Base-by-base conservation (phyloP, 2,329 filamentous ascomycete species). In the Phyllosticta citrichinensis region DNA sequence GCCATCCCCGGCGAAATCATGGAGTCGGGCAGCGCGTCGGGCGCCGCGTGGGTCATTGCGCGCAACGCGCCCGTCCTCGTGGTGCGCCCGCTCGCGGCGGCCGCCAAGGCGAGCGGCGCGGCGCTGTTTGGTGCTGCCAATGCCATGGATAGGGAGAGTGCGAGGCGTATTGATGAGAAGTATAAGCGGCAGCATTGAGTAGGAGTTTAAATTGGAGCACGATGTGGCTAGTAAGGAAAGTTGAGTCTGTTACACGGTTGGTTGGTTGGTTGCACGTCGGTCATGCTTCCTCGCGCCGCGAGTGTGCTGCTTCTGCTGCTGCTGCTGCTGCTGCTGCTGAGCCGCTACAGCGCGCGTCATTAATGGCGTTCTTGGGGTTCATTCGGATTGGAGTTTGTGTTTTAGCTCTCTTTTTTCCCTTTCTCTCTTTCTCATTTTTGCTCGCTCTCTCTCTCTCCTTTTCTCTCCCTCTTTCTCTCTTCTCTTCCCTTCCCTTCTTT, bases 121-220 rank as follows among this genome's bases (percentile, higher is more conserved):
- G 91, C 93, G 47, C 77, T 99, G 62, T 81, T 97, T 76, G 94
- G 95, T 5, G 93, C 92, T 14, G 95, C 91, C 0, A 99, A 99
- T 73, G 85, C 89, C 55, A 79, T 99, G 67, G 94, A 99, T 77
- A 88, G 88, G 58, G 81, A 85, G 64, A 92, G 96, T 70, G 78
- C 87, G 70, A 82, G 89, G 68, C 86, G 88, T 70, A 85, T 91
- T 69, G 89, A 96, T 68, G 92, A 97, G 80, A 62, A 62, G 20
- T 62, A 62, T 19, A 62, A 62, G 52, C 52, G 55, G 20, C 55
- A 58, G 10, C 56, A 55, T 11, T 27, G 10, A 40, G n/a, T n/a
- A n/a, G n/a, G n/a, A n/a, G n/a, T n/a, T n/a, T n/a, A n/a, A n/a
- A n/a, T n/a, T n/a, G n/a, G n/a, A n/a, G n/a, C n/a, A n/a, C n/a